These are phyloP conservation scores for Fomitopsis betulina DNA, from an alignment of 1,284 basidiomycete genomes.

Conservation along the genomic window DNA sequence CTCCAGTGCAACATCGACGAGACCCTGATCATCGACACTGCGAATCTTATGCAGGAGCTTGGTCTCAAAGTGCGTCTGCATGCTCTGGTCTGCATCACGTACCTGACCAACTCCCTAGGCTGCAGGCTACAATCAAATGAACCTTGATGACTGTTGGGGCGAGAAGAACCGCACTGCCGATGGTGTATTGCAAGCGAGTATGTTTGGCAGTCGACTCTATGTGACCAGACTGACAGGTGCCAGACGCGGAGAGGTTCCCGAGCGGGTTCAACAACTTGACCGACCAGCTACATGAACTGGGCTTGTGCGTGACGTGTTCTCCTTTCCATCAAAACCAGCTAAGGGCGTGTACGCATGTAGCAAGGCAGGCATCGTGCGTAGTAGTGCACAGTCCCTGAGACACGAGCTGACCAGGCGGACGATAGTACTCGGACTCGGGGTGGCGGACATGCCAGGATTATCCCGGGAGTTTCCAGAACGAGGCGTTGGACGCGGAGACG, in stretches of 20 bases:
- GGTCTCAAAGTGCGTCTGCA: slow-evolving; percentile 27
- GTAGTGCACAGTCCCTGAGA: not conserved
- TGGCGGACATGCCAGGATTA: slow-evolving; percentile 46
- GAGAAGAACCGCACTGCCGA: slow-evolving; percentile 27
- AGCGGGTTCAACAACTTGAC: slow-evolving; percentile 42
- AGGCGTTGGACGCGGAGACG: slow-evolving; percentile 34
- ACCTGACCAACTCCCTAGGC: slow-evolving; percentile 15
- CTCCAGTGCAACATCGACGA: slow-evolving; percentile 32
- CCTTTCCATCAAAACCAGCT: not conserved
- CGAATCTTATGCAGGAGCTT: slow-evolving; percentile 28
- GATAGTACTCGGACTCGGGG: slow-evolving; percentile 32
- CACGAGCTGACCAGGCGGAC: not conserved
- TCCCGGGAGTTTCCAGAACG: slow-evolving; percentile 31
- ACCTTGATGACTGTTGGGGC: slow-evolving; percentile 35
- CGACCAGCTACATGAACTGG: slow-evolving; percentile 36
- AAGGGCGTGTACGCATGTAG: slow-evolving; percentile 8
- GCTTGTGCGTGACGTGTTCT: slow-evolving; percentile 34
- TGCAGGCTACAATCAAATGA: slow-evolving; percentile 31
- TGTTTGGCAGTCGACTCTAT: not conserved
- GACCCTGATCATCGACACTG: slow-evolving; percentile 27
- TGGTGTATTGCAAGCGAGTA: slow-evolving; percentile 27
- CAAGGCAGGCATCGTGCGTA: slow-evolving; percentile 25
- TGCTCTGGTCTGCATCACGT: not conserved
- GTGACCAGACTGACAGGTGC: not conserved
- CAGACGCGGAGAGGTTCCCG: slow-evolving; percentile 29